phyloP scores from a whole-genome alignment of 78 protist species.

The Chrysochromulina tobinii region DNA sequence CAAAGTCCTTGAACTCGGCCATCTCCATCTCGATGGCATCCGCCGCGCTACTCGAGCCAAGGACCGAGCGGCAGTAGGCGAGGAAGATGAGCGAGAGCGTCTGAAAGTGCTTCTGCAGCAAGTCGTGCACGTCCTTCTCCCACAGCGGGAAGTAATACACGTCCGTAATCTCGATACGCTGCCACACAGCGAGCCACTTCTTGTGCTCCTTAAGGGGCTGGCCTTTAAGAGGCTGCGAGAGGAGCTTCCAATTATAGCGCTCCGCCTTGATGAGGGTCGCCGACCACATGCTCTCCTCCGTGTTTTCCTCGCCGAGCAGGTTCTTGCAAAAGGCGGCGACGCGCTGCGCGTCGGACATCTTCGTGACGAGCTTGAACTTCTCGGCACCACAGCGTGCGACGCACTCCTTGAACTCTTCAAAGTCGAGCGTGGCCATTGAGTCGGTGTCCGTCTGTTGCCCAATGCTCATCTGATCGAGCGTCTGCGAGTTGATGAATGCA shows the following conservation, averaged over 20 bases:
- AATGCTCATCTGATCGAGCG: too few relatives aligned
- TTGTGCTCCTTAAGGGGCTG: not conserved
- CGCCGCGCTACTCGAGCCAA: too few relatives aligned
- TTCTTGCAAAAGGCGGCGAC: not conserved
- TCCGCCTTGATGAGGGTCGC: not conserved
- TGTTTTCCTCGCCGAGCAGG: not conserved
- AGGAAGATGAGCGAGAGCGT: not conserved
- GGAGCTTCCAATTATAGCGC: not conserved
- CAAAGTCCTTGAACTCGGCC: too few relatives aligned
- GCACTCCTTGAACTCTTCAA: not conserved
- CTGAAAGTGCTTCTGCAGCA: too few relatives aligned
- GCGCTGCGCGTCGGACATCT: not conserved
- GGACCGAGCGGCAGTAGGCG: not conserved
- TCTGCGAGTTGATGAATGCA: too few relatives aligned
- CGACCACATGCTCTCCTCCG: not conserved
- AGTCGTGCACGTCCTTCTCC: not conserved
- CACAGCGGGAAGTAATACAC: not conserved
- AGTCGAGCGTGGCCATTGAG: not conserved
- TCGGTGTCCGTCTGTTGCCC: not conserved
- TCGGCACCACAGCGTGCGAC: not conserved
- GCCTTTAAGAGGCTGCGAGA: not conserved
- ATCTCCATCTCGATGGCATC: too few relatives aligned
- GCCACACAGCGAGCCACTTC: not conserved
- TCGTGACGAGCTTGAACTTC: not conserved
- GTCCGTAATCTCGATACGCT: not conserved